Base-by-base conservation (phyloP, 2,329 filamentous ascomycete species). In the Apiospora saccharicola region DNA sequence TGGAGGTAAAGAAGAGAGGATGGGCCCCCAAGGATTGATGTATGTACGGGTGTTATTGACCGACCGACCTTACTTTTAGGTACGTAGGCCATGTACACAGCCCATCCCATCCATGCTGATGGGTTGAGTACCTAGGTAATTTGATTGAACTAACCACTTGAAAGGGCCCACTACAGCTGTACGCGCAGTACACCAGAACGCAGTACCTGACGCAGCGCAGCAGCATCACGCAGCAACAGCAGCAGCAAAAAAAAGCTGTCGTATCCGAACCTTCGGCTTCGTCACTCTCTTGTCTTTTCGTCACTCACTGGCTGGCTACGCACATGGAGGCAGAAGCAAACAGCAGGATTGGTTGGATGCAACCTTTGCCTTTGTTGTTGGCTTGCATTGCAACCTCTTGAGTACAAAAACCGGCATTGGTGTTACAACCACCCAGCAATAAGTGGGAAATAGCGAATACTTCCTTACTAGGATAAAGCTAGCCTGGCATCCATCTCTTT, bases 381-480 rank as follows among this genome's bases (percentile, higher is more conserved):
- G 57, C 57, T 64, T 41, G 57, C 34, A 37, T 14, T 64, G 57
- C 34, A 64, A 64, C 57, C 57, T 64, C 34, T 30, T 22, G 30
- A 64, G 12, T n/a, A 34, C 19, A 64, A 41, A 64, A 64, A 64
- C 57, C 30, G 57, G 57, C 57, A 64, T 41, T 41, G 57, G 57
- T 19, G 34, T 64, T 64, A 64, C 57, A 64, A 64, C 57, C 30
- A 64, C 57, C n/a, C 22, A n/a, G n/a, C 53, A 61, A 61, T n/a
- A 64, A 64, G 57, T 64, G 57, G 57, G 57, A 64, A 64, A 64
- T 64, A 24, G 57, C 34, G 19, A 64, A 64, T 13, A 64, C 57
- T 41, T n/a, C 30, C 30, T 64, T 64, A 64, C 57, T 41, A 41
- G 57, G 34, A 61, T 37, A 61, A 34, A 64, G 57, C 57, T 64